phyloP scores from a whole-genome alignment of 1,139 yeast genomes.

The Entelexis sorbosivorans region DNA sequence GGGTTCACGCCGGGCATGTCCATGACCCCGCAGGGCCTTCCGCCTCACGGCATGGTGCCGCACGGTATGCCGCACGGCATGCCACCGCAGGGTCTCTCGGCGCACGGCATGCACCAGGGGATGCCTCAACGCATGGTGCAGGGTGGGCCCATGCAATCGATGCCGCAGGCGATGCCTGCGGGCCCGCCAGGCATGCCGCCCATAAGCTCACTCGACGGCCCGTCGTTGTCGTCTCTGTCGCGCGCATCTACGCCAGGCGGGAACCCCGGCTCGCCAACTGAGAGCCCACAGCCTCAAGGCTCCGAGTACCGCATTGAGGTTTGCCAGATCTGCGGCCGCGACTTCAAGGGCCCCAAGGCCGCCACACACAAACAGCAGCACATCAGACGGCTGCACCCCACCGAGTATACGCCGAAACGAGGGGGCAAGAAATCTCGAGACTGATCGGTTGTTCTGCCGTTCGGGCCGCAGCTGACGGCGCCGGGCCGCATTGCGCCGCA shows the following conservation, averaged over 20 bases:
- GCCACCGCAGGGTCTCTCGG: not conserved
- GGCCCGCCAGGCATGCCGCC: not conserved
- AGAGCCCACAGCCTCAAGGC: constrained; percentile 9
- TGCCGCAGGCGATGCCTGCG: not conserved
- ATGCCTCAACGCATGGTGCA: constrained; percentile 6
- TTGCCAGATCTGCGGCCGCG: constrained; percentile 36
- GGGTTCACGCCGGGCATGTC: constrained; percentile 2
- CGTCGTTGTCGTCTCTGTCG: not conserved
- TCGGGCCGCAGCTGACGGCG: too few species aligned
- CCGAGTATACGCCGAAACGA: constrained; percentile 36
- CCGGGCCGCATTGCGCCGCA: too few species aligned
- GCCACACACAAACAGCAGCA: constrained; percentile 41
- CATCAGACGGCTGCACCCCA: constrained; percentile 37
- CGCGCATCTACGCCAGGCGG: constrained; percentile 14
- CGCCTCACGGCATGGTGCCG: not conserved
- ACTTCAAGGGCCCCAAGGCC: constrained; percentile 39
- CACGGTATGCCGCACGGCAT: not conserved
- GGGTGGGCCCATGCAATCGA: constrained; percentile 1
- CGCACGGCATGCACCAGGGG: not conserved
- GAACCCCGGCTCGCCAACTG: constrained; percentile 13
- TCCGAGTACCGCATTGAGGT: constrained; percentile 29
- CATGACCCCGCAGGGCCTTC: not conserved
- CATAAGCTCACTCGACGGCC: not conserved
- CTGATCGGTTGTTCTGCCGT: too few species aligned
- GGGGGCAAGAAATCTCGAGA: constrained; percentile 33